phyloP scores from a whole-genome alignment of 2,329 filamentous ascomycete genomes.

The Aspergillus neotritici region DNA sequence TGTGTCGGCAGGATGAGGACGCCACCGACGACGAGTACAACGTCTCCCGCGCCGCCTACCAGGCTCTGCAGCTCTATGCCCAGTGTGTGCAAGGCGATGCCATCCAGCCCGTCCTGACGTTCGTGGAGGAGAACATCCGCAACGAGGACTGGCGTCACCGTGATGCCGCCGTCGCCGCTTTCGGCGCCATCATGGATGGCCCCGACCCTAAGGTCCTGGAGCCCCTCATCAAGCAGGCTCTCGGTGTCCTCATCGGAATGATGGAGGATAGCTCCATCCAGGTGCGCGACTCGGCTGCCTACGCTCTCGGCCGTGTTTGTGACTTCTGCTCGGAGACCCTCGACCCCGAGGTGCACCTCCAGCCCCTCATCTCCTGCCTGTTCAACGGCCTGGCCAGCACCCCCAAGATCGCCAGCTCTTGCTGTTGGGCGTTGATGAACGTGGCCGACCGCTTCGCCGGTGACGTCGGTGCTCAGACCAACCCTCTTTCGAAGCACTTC shows the following conservation, averaged over 20 bases:
- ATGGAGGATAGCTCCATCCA: constrained; percentile 82
- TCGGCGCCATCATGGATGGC: constrained; percentile 98
- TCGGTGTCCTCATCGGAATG: constrained; percentile 88
- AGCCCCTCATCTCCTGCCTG: constrained; percentile 76
- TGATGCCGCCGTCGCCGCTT: constrained; percentile 93
- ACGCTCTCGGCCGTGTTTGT: constrained; percentile 91
- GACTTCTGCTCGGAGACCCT: constrained; percentile 89
- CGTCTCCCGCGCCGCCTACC: constrained; percentile 87
- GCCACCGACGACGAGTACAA: constrained; percentile 97
- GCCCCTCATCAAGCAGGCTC: constrained; percentile 90
- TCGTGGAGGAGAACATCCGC: constrained; percentile 86
- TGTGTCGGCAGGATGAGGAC: constrained; percentile 97
- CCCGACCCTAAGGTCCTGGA: constrained; percentile 88
- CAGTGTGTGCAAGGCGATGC: constrained; percentile 83
- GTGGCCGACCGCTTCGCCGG: constrained; percentile 91
- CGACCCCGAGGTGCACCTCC: constrained; percentile 75
- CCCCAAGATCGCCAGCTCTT: constrained; percentile 94
- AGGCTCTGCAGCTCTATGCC: constrained; percentile 91
- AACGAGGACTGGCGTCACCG: constrained; percentile 90
- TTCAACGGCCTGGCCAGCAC: constrained; percentile 87
- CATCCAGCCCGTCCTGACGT: constrained; percentile 78
- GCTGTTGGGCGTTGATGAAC: constrained; percentile 99
- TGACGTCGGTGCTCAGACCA: constrained; percentile 70
- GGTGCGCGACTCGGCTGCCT: constrained; percentile 93
- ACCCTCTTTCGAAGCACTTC: constrained; percentile 86